Evolutionary conservation across 306 rosid species (phyloP).

Genomic region (Pueraria montana): DNA sequence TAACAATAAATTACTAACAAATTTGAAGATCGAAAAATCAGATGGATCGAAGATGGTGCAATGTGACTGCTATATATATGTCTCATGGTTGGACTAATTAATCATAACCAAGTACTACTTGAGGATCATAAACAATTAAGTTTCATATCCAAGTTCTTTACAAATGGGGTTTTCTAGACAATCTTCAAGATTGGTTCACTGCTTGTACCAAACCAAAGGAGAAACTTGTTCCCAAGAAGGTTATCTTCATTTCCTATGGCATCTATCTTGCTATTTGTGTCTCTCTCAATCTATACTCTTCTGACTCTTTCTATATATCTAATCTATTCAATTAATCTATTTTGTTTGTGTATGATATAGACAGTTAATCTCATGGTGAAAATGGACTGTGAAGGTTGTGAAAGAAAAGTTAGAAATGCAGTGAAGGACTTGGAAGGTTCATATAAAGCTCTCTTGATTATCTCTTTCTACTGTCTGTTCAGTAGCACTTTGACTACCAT

Average conservation of each 20-base stretch:
- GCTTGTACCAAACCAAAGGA: constrained; percentile 5
- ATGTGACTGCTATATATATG: constrained; percentile 1
- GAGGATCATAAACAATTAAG: neutral
- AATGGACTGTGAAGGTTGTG: constrained; percentile 96
- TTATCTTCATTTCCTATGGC: neutral
- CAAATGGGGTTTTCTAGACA: constrained; percentile 51
- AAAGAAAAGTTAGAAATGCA: constrained; percentile 63
- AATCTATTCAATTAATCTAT: no score
- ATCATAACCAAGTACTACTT: neutral
- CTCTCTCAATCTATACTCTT: no score
- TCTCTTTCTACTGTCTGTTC: neutral
- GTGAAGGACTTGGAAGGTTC: constrained; percentile 72
- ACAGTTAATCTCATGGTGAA: constrained; percentile 83
- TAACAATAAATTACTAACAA: constrained; percentile 25
- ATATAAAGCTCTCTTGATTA: constrained; percentile 15
- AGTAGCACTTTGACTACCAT: neutral
- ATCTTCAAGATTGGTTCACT: constrained; percentile 36
- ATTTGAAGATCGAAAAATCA: constrained; percentile 8
- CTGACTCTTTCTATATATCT: no score
- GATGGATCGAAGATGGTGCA: neutral
- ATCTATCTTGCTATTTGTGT: neutral
- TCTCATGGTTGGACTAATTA: neutral
- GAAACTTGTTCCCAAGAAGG: constrained; percentile 52
- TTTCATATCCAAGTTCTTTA: constrained; percentile 17
- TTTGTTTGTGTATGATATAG: constrained; percentile 50